Conservation (phyloP, 345 rosid species). For the Nephelium lappaceum region DNA sequence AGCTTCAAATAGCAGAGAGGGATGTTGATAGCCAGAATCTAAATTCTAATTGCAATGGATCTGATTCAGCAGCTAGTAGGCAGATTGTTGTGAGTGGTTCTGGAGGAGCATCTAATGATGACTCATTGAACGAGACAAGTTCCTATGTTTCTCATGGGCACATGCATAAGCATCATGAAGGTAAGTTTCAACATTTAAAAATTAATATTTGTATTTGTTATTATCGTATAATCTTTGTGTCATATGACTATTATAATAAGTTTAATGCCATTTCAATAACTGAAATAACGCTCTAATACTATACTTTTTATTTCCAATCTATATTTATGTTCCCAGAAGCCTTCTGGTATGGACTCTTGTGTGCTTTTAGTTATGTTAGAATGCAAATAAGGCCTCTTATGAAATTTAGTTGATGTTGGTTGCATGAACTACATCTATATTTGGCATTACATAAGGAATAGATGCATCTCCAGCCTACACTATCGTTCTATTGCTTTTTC, state of each 20-base stretch:
- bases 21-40: constrained; percentile 18
- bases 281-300: neutral
- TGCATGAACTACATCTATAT: neutral
- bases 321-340: neutral
- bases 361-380: neutral
- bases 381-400: neutral
- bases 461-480: neutral
- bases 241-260: neutral
- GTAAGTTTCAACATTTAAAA: constrained; percentile 24
- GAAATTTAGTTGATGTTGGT: neutral
- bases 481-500: neutral
- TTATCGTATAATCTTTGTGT: neutral
- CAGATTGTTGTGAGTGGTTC: constrained; percentile 17
- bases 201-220: constrained; percentile 13
- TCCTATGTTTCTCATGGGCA: constrained; percentile 11
- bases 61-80: constrained; percentile 23
- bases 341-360: neutral
- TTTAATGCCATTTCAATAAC: neutral
- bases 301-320: neutral
- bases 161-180: constrained; percentile 24
- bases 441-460: neutral
- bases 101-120: constrained; percentile 26
- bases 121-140: constrained; percentile 14
- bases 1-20: constrained; percentile 20
- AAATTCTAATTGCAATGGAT: neutral